Conservation (phyloP, 108 stramenopile genomes). For the Cyclotella cryptica region DNA sequence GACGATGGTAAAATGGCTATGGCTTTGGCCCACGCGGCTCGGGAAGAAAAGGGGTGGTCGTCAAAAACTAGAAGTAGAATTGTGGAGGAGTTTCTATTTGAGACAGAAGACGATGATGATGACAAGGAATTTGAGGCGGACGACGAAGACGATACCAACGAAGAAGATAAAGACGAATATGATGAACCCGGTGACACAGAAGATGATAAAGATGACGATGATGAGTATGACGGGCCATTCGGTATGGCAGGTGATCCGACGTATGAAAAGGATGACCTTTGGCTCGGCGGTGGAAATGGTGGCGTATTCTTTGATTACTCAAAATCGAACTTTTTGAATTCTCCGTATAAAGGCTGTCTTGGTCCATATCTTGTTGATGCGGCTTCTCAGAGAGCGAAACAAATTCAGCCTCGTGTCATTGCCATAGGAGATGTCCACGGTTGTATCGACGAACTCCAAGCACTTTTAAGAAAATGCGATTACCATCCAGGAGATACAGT, state of each 20-base stretch:
- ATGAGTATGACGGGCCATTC: slow-evolving; percentile 65
- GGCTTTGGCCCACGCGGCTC: slow-evolving; percentile 67
- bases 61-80: slow-evolving; percentile 67
- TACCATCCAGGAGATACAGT: slow-evolving; percentile 91
- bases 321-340: slow-evolving; percentile 47
- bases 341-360: slow-evolving; percentile 73
- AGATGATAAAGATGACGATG: slow-evolving; percentile 8
- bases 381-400: slow-evolving; percentile 64
- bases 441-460: slow-evolving; percentile 92
- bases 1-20: slow-evolving; percentile 79
- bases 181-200: slow-evolving; percentile 3
- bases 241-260: slow-evolving; percentile 65
- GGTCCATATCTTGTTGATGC: slow-evolving; percentile 82
- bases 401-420: slow-evolving; percentile 82
- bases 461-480: slow-evolving; percentile 85
- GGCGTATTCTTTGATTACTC: slow-evolving; percentile 79
- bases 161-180: neutral
- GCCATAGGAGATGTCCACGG: slow-evolving; percentile 96
- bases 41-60: slow-evolving; percentile 73
- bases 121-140: slow-evolving; percentile 27
- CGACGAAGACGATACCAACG: slow-evolving; percentile 6
- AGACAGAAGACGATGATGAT: slow-evolving; percentile 72
- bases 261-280: slow-evolving; percentile 68
- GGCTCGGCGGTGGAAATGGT: slow-evolving; percentile 73
- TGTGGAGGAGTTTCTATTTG: slow-evolving; percentile 83